Evolutionary conservation across 176 grass and related monocot species (phyloP), one percentile per base, ranked within the genome.

Genomic region (Oryza glumipatula): DNA sequence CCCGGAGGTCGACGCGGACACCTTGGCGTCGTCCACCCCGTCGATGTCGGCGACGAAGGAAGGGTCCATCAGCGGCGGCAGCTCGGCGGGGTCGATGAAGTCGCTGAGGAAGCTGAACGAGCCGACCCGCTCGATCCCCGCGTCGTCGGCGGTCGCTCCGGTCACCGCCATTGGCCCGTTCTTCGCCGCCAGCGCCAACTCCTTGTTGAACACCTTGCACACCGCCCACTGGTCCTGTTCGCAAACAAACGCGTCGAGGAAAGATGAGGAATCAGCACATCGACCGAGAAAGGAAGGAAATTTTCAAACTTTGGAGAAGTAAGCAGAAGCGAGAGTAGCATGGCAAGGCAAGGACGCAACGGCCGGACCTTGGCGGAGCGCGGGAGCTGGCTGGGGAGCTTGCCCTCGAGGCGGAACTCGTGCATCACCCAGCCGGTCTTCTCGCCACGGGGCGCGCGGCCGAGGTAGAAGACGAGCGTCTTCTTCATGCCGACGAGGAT

Each of bases 401-500:
- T 94, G 72, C 94, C 94, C 47, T 99, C 94, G 3, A 96, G 94
- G 45, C 97, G 91, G 68, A 81, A 99, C 54, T 99, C 97, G 76
- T 99, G 94, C 92, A 99, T 99, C 51, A 99, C 92, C 97, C 97
- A 99, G 11, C 89, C 91, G 38, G 89, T 84, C 88, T 96, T 99
- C 77, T 86, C 87, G 8, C 97, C 97, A 38, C 88, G 86, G 21
- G 97, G 97, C 8, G 97, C 97, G 70, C 97, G 90, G 11, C 97
- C 97, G 6, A 44, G 83, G 94, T 99, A 99, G 97, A 99, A 99
- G 35, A 99, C 97, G 65, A 99, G 97, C 78, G 97, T 99, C 80
- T 99, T 99, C 94, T 99, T 99, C 97, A 99, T 99, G 58, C 97
- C 97, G 22, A 99, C 89, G 14, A 99, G 94, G 60, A 86, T 3